These are phyloP conservation scores for Didymella pinodella DNA, from an alignment of 2,329 filamentous ascomycete genomes.

Conservation along the genomic window DNA sequence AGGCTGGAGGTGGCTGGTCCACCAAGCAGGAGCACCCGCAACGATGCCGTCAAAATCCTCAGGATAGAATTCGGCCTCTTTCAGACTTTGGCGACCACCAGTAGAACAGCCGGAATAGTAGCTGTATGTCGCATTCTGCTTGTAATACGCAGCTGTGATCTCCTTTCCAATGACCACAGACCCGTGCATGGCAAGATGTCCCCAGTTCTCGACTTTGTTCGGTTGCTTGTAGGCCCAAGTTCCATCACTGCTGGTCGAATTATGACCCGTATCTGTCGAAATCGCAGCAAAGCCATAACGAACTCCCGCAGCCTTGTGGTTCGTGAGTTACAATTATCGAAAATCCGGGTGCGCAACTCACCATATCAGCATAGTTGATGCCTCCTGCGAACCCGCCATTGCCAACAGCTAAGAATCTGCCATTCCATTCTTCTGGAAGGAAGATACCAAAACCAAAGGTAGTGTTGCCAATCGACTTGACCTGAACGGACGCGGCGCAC, in stretches of 20 bases:
- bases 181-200: slow-evolving; percentile 54
- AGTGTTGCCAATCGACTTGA: slow-evolving; percentile 44
- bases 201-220: slow-evolving; percentile 52
- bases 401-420: slow-evolving; percentile 51
- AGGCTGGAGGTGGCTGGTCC: slow-evolving; percentile 56
- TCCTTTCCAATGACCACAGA: slow-evolving; percentile 59
- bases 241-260: slow-evolving; percentile 44
- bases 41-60: slow-evolving; percentile 66
- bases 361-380: slow-evolving; percentile 61
- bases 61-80: slow-evolving; percentile 62
- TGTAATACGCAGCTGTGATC: slow-evolving; percentile 60
- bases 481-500: slow-evolving; percentile 51
- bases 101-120: slow-evolving; percentile 68
- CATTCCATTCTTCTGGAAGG: slow-evolving; percentile 51
- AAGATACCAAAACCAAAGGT: slow-evolving; percentile 53
- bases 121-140: slow-evolving; percentile 52
- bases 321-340: not conserved
- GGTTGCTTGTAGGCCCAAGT: slow-evolving; percentile 52
- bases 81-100: slow-evolving; percentile 66
- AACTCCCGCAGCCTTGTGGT: slow-evolving; percentile 31
- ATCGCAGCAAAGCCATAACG: slow-evolving; percentile 56
- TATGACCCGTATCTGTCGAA: slow-evolving; percentile 58
- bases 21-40: slow-evolving; percentile 63
- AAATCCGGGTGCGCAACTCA: slow-evolving; percentile 4
- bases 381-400: slow-evolving; percentile 59